Percentiles rank a stretch among this genome's conserved stretches.
These are phyloP conservation scores for Penicillium sp. DNA, from an alignment of 2,329 filamentous ascomycete genomes.

Conservation along the genomic window DNA sequence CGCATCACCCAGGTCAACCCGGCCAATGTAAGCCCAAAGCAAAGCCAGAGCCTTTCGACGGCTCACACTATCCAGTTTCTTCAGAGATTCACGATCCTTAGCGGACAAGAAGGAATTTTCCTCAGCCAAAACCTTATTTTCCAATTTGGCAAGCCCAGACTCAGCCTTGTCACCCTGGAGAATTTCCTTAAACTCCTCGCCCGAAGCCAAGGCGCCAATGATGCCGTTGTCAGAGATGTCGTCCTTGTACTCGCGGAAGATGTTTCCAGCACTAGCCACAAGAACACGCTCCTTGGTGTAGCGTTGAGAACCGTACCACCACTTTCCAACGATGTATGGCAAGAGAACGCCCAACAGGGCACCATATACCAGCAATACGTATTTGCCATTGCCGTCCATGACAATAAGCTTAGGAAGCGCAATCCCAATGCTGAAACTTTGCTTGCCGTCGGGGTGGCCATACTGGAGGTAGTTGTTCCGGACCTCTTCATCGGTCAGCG, in stretches of 20 bases:
- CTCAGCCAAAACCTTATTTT: constrained; percentile 71
- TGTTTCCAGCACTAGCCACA: constrained; percentile 87
- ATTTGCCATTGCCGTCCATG: constrained; percentile 91
- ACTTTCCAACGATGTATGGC: constrained; percentile 89
- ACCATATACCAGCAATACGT: constrained; percentile 87
- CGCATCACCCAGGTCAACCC: constrained; percentile 78
- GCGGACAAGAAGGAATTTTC: constrained; percentile 60
- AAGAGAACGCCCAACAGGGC: constrained; percentile 83
- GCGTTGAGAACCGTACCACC: constrained; percentile 97
- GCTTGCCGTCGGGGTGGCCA: constrained; percentile 95
- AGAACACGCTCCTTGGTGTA: constrained; percentile 91
- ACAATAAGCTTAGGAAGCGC: constrained; percentile 91
- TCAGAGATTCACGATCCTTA: constrained; percentile 74
- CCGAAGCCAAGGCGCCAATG: constrained; percentile 76
- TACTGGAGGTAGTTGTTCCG: constrained; percentile 96
- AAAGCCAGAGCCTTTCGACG: constrained; percentile 85
- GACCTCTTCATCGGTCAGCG: constrained; percentile 93
- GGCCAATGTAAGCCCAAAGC: constrained; percentile 92
- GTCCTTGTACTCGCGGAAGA: constrained; percentile 92
- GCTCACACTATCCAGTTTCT: constrained; percentile 74
- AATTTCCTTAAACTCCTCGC: constrained; percentile 77
- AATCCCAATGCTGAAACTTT: constrained; percentile 97
- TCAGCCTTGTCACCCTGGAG: constrained; percentile 78
- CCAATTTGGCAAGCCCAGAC: constrained; percentile 75
- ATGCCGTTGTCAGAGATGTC: constrained; percentile 77